Percentiles rank a stretch among this genome's conserved stretches.
Conservation (phyloP, 805 yeast species). For the Sugiyamaella smithiae region DNA sequence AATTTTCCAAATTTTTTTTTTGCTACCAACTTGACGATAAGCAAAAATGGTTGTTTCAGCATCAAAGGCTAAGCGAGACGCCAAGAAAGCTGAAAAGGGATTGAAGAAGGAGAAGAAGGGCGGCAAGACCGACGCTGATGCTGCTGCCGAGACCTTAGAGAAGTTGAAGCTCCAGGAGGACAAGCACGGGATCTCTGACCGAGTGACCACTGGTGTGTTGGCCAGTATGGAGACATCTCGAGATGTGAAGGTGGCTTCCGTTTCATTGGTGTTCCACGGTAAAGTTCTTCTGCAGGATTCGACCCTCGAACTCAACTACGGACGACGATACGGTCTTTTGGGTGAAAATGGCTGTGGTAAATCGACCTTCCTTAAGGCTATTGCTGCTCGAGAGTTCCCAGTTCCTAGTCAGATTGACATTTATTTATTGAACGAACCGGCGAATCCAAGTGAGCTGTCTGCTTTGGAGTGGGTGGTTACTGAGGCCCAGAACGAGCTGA, state of each 20-base stretch:
- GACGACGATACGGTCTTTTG: constrained; percentile 94
- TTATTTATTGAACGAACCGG: constrained; percentile 94
- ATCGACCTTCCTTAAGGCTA: constrained; percentile 87
- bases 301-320: constrained; percentile 86
- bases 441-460: constrained; percentile 85
- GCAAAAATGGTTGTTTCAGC: constrained; percentile 50
- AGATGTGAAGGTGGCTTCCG: constrained; percentile 88
- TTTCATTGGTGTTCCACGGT: constrained; percentile 94
- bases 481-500: constrained; percentile 92
- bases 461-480: constrained; percentile 95
- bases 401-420: constrained; percentile 89
- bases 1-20: neutral
- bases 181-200: constrained; percentile 89
- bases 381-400: constrained; percentile 96
- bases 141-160: constrained; percentile 70
- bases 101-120: constrained; percentile 53
- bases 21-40: neutral
- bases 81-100: constrained; percentile 88
- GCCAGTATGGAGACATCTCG: constrained; percentile 86
- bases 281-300: constrained; percentile 94
- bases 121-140: constrained; percentile 36
- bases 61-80: constrained; percentile 97
- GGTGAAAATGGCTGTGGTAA: constrained; percentile 99
- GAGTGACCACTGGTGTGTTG: constrained; percentile 97
- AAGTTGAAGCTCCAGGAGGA: constrained; percentile 91